A percentile compares a stretch with the other conserved stretches of the same genome.
These are phyloP conservation scores for Citrus cavaleriei DNA, from an alignment of 345 rosid species.

Conservation along the genomic window DNA sequence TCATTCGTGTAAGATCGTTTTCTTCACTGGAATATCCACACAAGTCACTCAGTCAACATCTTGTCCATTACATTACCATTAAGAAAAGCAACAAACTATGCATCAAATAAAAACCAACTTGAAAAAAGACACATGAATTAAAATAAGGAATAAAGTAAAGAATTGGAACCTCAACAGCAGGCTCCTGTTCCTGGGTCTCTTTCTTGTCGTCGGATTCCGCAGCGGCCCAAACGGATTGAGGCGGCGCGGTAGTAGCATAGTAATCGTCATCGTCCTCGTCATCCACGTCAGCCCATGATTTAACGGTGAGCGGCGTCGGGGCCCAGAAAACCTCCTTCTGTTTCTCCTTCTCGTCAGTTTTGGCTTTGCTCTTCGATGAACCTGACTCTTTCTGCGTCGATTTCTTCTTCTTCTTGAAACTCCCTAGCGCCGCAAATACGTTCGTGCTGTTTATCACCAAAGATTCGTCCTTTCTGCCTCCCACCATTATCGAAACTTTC, in stretches of 20 bases:
- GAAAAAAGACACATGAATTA: background rate
- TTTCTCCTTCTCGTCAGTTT: conserved; percentile 15
- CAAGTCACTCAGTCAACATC: background rate
- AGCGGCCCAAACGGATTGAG: conserved; percentile 21
- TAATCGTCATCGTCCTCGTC: conserved; percentile 48
- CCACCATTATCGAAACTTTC: conserved; percentile 21
- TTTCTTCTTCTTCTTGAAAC: conserved; percentile 55
- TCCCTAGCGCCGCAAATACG: conserved; percentile 50
- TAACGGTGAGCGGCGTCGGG: conserved; percentile 32
- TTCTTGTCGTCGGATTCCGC: conserved; percentile 11
- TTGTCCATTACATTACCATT: background rate
- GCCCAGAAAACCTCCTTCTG: conserved; percentile 44
- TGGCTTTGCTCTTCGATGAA: conserved; percentile 19
- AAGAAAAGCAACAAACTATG: background rate
- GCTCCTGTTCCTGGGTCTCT: conserved; percentile 23
- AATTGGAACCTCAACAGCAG: conserved; percentile 20
- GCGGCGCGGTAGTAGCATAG: conserved; percentile 36
- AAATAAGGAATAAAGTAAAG: background rate
- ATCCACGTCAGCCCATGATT: conserved; percentile 50
- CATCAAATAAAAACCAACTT: background rate
- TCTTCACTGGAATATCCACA: background rate
- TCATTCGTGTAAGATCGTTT: background rate
- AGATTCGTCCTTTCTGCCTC: conserved; percentile 38
- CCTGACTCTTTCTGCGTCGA: conserved; percentile 24
- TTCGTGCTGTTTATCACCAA: conserved; percentile 41